Conservation (phyloP, 2,329 filamentous ascomycete genomes). For the Dendrostoma leiphaemia region DNA sequence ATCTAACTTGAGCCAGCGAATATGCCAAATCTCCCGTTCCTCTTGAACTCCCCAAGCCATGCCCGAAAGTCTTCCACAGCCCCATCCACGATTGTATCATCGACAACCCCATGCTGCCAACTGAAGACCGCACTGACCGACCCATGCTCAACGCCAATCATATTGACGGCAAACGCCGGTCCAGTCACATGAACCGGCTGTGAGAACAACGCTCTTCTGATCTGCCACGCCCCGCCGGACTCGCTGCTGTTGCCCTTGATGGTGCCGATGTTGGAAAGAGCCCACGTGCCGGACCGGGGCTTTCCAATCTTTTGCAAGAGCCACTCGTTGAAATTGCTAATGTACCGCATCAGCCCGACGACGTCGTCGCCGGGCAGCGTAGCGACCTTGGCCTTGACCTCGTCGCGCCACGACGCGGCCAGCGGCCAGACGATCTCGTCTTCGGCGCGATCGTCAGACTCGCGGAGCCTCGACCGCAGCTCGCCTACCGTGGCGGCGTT, state of each 20-base stretch:
- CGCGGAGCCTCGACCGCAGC: constrained; percentile 21
- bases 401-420: constrained; percentile 33
- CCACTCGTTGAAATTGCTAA: constrained; percentile 42
- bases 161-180: constrained; percentile 42
- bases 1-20: constrained; percentile 1
- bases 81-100: constrained; percentile 33
- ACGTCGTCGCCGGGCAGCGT: constrained; percentile 42
- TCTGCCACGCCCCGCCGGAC: constrained; percentile 28
- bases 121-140: constrained; percentile 41
- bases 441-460: constrained; percentile 17
- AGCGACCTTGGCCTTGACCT: constrained; percentile 31
- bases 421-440: constrained; percentile 40
- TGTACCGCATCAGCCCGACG: constrained; percentile 38
- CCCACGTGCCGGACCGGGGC: constrained; percentile 43
- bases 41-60: constrained; percentile 26
- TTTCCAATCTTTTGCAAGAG: constrained; percentile 41
- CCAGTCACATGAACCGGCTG: constrained; percentile 46
- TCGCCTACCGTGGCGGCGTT: constrained; percentile 22
- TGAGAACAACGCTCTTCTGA: constrained; percentile 47
- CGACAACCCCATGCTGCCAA: constrained; percentile 47
- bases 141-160: constrained; percentile 42
- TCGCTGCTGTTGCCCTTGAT: constrained; percentile 24
- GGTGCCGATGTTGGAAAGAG: constrained; percentile 52
- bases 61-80: constrained; percentile 36
- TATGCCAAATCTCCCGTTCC: constrained; percentile 24